Evolutionary conservation across 305 asterid genomes (phyloP).

Genomic region (Plantago coronopus): DNA sequence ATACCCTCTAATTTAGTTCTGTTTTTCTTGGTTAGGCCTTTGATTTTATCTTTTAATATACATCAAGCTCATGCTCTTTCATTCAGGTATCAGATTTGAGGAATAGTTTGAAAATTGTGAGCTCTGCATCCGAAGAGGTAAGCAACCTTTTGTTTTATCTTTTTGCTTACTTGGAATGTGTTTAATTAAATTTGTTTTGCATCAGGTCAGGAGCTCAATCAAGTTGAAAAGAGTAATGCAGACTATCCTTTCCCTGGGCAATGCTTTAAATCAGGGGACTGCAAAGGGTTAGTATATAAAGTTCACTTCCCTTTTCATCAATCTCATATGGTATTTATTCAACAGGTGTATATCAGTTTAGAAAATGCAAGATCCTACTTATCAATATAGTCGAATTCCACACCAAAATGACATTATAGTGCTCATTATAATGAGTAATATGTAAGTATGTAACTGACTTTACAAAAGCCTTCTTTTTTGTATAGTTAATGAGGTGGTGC

Average conservation of each 20-base stretch:
- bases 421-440: neutral
- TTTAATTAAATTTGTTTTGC: constrained; percentile 23
- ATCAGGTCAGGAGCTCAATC: constrained; percentile 73
- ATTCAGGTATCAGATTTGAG: constrained; percentile 66
- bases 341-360: neutral
- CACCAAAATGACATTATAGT: neutral
- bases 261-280: constrained; percentile 88
- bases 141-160: constrained; percentile 25
- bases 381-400: neutral
- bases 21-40: neutral
- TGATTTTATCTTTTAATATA: too few species aligned
- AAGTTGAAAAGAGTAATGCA: constrained; percentile 82
- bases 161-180: constrained; percentile 6
- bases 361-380: neutral
- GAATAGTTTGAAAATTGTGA: constrained; percentile 50
- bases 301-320: constrained; percentile 1
- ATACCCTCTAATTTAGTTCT: constrained; percentile 10
- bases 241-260: constrained; percentile 78
- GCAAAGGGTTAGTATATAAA: constrained; percentile 61
- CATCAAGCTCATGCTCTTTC: constrained; percentile 2
- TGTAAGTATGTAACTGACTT: neutral
- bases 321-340: neutral
- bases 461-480: neutral
- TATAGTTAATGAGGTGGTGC: neutral
- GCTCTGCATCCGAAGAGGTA: constrained; percentile 79